Evolutionary conservation across 495 filamentous ascomycete genomes (phyloP), one percentile per base, ranked within the genome.

Genomic region (Mytilinidion resinicola): DNA sequence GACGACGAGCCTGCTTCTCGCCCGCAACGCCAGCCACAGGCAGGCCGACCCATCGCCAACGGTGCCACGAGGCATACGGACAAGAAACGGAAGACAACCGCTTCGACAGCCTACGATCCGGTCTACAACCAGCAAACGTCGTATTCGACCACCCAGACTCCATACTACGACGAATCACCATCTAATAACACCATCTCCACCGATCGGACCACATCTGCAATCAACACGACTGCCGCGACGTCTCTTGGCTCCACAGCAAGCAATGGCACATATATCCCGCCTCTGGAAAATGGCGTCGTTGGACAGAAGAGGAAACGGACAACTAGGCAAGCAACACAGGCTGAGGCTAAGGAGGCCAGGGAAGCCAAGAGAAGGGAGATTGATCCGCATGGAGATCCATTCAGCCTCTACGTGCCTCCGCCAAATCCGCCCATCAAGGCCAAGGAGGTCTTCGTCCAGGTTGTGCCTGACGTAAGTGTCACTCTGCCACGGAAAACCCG

Each of bases 401-500:
- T 86, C 60, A 77, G 82, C 52, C 85, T 76, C 59, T 97, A 98
- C 65, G 76, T 87, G 25, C 91, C 91, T 17, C 93, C 92, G 15
- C 85, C 90, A 1, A 85, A 86, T 57, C 92, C 91, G 9, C 85
- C 87, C 19, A 90, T 93, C 75, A 98, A 98, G 72, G 87, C 90
- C 9, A 85, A 85, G 63, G 93, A 98, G 56, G 91, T 98, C 3
- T 80, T 85, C 56, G 93, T 97, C 56, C 83, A 85, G 38, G 82
- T 88, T 6, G 76, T 95, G 30, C 76, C 76, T 57, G 92, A 96
- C 77, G 93, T 98, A 79, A 80, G 92, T 48, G 79, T 9, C 41
- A 12, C 55, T 35, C 17, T 17, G 9, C 41, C 12, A 35, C 44
- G 43, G 35, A 59, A 33, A 43, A 66, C 48, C 53, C 41, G 15